Percentiles rank a stretch among this genome's conserved stretches.
phyloP scores from a whole-genome alignment of 1,284 basidiomycete genomes.

The Chondrostereum purpureum region DNA sequence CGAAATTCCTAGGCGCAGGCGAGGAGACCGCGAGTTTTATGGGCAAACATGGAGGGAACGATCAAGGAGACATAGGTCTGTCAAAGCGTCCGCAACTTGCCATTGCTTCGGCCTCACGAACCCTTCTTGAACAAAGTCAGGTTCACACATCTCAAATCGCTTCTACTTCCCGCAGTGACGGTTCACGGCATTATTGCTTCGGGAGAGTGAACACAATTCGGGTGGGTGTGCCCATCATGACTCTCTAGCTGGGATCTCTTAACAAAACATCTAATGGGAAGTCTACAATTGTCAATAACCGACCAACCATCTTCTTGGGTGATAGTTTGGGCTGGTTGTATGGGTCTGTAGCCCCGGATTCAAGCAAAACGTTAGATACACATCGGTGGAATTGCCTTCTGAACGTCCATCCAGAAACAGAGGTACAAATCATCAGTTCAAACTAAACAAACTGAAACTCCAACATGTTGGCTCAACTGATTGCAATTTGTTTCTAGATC shows the following conservation, averaged over 20 bases:
- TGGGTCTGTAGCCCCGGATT: constrained; percentile 20
- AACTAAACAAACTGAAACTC: constrained; percentile 4
- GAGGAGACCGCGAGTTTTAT: background rate
- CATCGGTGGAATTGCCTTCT: constrained; percentile 33
- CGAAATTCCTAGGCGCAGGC: constrained; percentile 6
- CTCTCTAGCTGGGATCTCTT: background rate
- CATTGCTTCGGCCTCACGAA: background rate
- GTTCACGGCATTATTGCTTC: constrained; percentile 1
- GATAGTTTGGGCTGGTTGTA: constrained; percentile 49
- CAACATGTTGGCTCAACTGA: too few species aligned
- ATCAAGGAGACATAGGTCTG: background rate
- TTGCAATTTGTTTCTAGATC: constrained; percentile 36
- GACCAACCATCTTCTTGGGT: constrained; percentile 33
- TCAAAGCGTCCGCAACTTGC: too few species aligned
- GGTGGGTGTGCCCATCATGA: constrained; percentile 1
- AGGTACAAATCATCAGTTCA: constrained; percentile 21
- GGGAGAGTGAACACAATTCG: constrained; percentile 9
- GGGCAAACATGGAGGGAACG: background rate
- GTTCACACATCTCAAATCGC: background rate
- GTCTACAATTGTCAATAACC: constrained; percentile 22
- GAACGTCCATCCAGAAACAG: constrained; percentile 31
- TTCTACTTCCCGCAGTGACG: constrained; percentile 8
- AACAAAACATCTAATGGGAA: background rate
- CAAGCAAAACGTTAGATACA: constrained; percentile 11
- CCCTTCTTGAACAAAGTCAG: background rate